Percentiles rank a stretch among this genome's conserved stretches.
Conservation (phyloP, 2,329 filamentous ascomycete species). For the Penicillium sp. region DNA sequence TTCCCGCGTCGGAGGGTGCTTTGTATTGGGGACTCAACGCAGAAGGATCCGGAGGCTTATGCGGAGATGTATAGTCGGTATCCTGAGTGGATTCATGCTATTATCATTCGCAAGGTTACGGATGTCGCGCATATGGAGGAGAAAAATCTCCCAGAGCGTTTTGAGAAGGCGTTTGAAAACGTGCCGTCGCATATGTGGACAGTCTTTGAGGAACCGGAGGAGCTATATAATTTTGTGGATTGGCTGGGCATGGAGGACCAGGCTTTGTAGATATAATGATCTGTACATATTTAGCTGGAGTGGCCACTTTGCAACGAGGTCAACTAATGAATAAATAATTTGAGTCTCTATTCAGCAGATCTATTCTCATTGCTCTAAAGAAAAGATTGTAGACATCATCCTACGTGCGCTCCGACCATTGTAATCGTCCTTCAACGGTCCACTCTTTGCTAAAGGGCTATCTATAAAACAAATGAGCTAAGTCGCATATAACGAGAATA, state of each 20-base stretch:
- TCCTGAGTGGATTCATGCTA: constrained; percentile 75
- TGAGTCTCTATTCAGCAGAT: not conserved
- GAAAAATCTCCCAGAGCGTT: constrained; percentile 71
- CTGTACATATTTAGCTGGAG: constrained; percentile 4
- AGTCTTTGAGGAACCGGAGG: constrained; percentile 74
- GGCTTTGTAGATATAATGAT: constrained; percentile 9
- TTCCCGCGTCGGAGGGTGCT: constrained; percentile 77
- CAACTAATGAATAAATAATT: not conserved
- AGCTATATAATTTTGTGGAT: constrained; percentile 49
- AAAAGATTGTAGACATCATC: too few species aligned
- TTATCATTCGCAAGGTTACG: constrained; percentile 80
- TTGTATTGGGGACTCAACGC: constrained; percentile 85
- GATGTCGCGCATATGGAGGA: constrained; percentile 72
- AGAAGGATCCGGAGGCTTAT: constrained; percentile 87
- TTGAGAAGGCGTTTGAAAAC: constrained; percentile 77
- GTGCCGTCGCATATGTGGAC: constrained; percentile 72
- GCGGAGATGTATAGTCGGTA: constrained; percentile 69
- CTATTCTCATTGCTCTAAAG: not conserved
- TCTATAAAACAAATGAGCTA: not conserved
- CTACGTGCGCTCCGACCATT: too few species aligned
- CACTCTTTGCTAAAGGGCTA: too few species aligned
- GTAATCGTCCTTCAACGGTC: too few species aligned
- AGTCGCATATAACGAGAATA: not conserved
- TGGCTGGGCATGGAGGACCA: constrained; percentile 27
- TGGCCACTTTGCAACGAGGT: not conserved